These are phyloP conservation scores for Malassezia slooffiae DNA, from an alignment of 1,284 basidiomycete genomes.

Conservation along the genomic window DNA sequence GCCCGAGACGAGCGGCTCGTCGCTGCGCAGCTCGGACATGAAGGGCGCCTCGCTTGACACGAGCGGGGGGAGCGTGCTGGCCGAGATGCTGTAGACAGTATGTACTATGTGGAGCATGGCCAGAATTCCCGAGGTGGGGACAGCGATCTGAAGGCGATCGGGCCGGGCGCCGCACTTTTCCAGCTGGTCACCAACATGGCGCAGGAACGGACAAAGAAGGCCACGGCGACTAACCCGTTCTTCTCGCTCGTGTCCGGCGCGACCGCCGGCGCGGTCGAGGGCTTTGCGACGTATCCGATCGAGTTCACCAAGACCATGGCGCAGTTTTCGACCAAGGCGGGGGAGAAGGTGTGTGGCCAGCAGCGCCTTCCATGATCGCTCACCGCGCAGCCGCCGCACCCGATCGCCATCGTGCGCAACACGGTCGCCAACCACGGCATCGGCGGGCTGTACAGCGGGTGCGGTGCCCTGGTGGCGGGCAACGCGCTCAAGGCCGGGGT, in stretches of 20 bases:
- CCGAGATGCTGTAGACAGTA: no score
- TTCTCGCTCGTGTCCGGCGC: slow-evolving; percentile 58
- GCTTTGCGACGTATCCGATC: slow-evolving; percentile 65
- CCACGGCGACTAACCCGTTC: slow-evolving; percentile 26
- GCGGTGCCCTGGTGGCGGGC: slow-evolving; percentile 36
- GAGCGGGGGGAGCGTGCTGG: no score
- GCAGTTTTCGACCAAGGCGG: slow-evolving; percentile 49
- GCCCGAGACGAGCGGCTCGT: no score
- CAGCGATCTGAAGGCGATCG: no score
- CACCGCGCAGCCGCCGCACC: slow-evolving; percentile 41
- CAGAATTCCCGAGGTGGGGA: no score
- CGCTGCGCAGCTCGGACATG: no score
- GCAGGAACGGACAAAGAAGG: no score
- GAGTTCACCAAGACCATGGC: slow-evolving; percentile 70
- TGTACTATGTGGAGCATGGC: no score
- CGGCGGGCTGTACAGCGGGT: slow-evolving; percentile 45
- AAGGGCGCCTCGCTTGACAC: no score
- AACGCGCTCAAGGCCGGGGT: slow-evolving; percentile 60
- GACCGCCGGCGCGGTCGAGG: slow-evolving; percentile 87
- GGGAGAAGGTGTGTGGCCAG: slow-evolving; percentile 18
- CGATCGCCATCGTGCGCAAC: slow-evolving; percentile 43
- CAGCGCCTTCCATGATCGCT: not conserved
- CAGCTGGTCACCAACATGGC: no score
- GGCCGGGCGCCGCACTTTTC: no score
- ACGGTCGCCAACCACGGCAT: slow-evolving; percentile 45